Evolutionary conservation across 345 rosid species (phyloP), one percentile per base, ranked within the genome.

Genomic region (Carallia brachiata): DNA sequence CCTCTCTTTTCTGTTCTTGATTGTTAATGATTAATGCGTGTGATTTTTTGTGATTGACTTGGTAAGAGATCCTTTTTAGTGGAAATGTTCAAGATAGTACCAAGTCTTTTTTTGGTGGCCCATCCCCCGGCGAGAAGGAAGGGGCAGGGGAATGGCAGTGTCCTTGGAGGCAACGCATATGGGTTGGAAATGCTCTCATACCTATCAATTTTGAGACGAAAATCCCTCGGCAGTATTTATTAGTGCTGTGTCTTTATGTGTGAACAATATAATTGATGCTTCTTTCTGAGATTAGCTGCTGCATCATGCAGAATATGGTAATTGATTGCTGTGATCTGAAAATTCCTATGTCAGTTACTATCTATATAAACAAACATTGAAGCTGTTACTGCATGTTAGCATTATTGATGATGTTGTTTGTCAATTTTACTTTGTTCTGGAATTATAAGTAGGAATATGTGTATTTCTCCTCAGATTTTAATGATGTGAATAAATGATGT

Each of bases 1-100:
- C 56, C 68, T 17, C 75, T 62, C 3, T 56, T 52, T 61, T 70
- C 58, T 77, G 72, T 65, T 73, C 40, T 76, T 78, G 59, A 34
- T 65, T 69, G 16, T 5, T 3, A 56, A 56, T 27, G 6, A 56
- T 56, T 27, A 9, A 27, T 56, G 27, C 60, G 0, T 56, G 60
- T 56, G 34, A 30, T 55, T 28, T n/a, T 23, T 17, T 55, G 13
- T 23, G 59, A 55, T 56, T 56, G 17, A 56, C 32, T 56, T 19
- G 60, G 60, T 56, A 56, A 56, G 60, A 27, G 34, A 56, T 56
- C 7, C 60, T 30, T 27, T 56, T 30, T 56, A 30, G 60, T 56
- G 60, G 31, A 56, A 56, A 56, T 27, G 31, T 56, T 56, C 31
- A 27, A 27, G 60, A 16, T 32, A 1, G 2, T 10, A 56, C 17